These are phyloP conservation scores for Podila epicladia DNA, from an alignment of 192 early-diverging fungal species.

Conservation along the genomic window DNA sequence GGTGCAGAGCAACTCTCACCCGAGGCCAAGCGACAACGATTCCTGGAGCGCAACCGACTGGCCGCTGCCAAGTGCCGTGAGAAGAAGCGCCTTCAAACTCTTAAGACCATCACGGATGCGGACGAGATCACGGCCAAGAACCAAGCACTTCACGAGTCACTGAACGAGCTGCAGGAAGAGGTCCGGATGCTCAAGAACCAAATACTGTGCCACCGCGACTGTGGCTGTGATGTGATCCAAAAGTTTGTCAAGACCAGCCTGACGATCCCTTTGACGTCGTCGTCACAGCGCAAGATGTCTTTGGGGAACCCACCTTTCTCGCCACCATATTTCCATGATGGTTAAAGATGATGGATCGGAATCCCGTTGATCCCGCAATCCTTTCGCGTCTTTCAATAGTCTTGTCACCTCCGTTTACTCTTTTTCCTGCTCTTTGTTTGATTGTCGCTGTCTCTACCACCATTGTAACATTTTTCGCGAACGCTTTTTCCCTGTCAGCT, in stretches of 20 bases:
- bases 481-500: no score
- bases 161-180: conserved; percentile 37
- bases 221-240: conserved; percentile 47
- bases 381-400: neutral
- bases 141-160: conserved; percentile 28
- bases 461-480: no score
- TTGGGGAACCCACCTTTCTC: neutral
- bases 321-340: neutral
- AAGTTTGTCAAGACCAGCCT: conserved; percentile 41
- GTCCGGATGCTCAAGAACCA: conserved; percentile 45
- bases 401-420: neutral
- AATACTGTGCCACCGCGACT: conserved; percentile 47
- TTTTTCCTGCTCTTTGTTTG: no score
- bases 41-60: conserved; percentile 51
- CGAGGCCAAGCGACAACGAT: conserved; percentile 48
- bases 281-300: neutral
- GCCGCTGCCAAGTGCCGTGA: conserved; percentile 44
- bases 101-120: conserved; percentile 45
- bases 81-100: conserved; percentile 43
- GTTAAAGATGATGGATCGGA: neutral
- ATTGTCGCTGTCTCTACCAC: no score
- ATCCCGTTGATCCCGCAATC: no score
- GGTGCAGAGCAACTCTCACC: conserved; percentile 25
- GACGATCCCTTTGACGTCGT: neutral
- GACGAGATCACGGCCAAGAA: conserved; percentile 43